Evolutionary conservation across 1,139 yeast species (phyloP).

Genomic region (Magnusiomyces clavatus): DNA sequence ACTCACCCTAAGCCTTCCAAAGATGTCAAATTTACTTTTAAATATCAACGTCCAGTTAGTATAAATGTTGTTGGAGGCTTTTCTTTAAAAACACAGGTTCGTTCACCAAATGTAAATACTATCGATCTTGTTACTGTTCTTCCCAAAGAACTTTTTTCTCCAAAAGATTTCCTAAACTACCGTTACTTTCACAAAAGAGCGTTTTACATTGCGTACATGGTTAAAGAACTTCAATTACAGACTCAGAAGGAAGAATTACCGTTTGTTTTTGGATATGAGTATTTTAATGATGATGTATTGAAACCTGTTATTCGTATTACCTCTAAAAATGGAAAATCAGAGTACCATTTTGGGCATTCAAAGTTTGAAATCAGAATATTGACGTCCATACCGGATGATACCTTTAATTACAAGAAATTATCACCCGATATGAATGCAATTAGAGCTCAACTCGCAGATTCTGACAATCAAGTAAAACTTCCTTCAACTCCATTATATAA

Average conservation of each 20-base stretch:
- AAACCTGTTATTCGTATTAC: constrained; percentile 27
- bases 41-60: constrained; percentile 63
- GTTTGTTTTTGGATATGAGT: constrained; percentile 47
- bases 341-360: constrained; percentile 56
- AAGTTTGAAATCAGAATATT: constrained; percentile 65
- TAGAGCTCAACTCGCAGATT: constrained; percentile 39
- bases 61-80: constrained; percentile 83
- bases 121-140: constrained; percentile 76
- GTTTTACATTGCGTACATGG: constrained; percentile 72
- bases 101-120: constrained; percentile 52
- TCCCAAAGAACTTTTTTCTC: constrained; percentile 68
- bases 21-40: constrained; percentile 59
- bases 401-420: constrained; percentile 68
- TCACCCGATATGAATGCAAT: constrained; percentile 60
- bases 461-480: constrained; percentile 33
- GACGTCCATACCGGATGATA: constrained; percentile 61
- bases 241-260: constrained; percentile 47
- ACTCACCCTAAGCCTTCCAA: constrained; percentile 79
- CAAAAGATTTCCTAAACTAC: constrained; percentile 84
- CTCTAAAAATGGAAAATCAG: constrained; percentile 17
- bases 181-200: constrained; percentile 86
- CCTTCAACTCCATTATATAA: constrained; percentile 86
- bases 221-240: constrained; percentile 51
- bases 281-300: constrained; percentile 33
- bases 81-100: constrained; percentile 75